Percentiles rank a stretch among this genome's conserved stretches.
These are phyloP conservation scores for Penicillium sp. DNA, from an alignment of 2,329 filamentous ascomycete genomes.

Conservation along the genomic window DNA sequence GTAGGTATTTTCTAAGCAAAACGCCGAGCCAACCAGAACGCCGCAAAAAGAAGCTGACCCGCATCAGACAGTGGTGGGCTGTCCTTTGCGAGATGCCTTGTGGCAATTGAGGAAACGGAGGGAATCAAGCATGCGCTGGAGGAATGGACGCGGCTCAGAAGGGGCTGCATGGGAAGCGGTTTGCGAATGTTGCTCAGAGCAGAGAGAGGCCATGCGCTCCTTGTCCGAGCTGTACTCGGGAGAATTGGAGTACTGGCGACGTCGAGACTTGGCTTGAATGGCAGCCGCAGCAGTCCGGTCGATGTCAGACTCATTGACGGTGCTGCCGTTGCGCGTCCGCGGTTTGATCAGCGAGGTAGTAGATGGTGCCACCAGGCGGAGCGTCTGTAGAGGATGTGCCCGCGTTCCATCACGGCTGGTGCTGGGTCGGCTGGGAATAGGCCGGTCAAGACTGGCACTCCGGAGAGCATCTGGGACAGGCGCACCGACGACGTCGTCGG, in stretches of 20 bases:
- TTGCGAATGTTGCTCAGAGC: slow-evolving; percentile 31
- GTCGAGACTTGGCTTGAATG: slow-evolving; percentile 35
- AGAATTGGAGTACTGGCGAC: slow-evolving; percentile 31
- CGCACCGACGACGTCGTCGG: slow-evolving; percentile 22
- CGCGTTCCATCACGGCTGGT: slow-evolving; percentile 27
- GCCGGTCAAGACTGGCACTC: slow-evolving; percentile 18
- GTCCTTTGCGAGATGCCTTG: slow-evolving; percentile 16
- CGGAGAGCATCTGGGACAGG: slow-evolving; percentile 14
- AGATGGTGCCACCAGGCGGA: slow-evolving; percentile 39
- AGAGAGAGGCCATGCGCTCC: slow-evolving; percentile 32
- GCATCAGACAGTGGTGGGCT: slow-evolving; percentile 17
- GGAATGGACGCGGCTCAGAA: slow-evolving; percentile 16
- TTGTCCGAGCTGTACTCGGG: slow-evolving; percentile 27
- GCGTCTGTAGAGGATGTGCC: slow-evolving; percentile 27
- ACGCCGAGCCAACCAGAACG: slow-evolving; percentile 16
- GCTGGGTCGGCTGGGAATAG: slow-evolving; percentile 20
- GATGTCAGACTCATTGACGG: slow-evolving; percentile 27
- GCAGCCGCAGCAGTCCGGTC: slow-evolving; percentile 38
- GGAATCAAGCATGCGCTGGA: slow-evolving; percentile 23
- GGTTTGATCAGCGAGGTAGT: slow-evolving; percentile 33
- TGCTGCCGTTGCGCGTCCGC: slow-evolving; percentile 28
- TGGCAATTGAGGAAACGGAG: slow-evolving; percentile 24
- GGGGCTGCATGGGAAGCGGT: slow-evolving; percentile 18
- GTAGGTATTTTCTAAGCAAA: slow-evolving; percentile 5
- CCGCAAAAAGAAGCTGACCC: slow-evolving; percentile 7